phyloP scores from a whole-genome alignment of 805 yeast genomes.

The Cyberlindnera lachancei region DNA sequence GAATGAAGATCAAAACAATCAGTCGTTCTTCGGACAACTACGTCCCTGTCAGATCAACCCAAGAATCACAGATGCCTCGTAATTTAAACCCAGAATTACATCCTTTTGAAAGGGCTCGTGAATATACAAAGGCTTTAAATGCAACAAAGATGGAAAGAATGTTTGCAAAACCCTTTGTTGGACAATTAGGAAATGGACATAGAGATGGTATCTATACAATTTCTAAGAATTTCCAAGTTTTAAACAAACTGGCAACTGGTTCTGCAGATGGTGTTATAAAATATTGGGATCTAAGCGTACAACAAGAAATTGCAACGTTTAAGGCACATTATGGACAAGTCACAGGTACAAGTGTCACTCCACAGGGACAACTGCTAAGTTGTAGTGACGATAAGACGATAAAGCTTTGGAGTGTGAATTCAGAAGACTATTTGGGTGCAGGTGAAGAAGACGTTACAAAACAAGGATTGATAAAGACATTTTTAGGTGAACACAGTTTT shows the following conservation, averaged over 20 bases:
- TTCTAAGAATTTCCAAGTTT: constrained; percentile 65
- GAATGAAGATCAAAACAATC: constrained; percentile 23
- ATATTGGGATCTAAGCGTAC: constrained; percentile 83
- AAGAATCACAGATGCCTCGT: constrained; percentile 79
- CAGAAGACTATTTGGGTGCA: constrained; percentile 38
- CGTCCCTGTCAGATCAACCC: constrained; percentile 87
- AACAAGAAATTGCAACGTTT: constrained; percentile 68
- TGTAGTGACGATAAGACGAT: constrained; percentile 89
- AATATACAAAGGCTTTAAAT: constrained; percentile 87
- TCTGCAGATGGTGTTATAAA: constrained; percentile 94
- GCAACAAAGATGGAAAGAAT: constrained; percentile 94
- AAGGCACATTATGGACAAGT: constrained; percentile 90
- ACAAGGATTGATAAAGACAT: constrained; percentile 68
- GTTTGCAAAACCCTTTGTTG: constrained; percentile 97
- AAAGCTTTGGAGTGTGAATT: constrained; percentile 78
- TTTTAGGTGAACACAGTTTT: constrained; percentile 76
- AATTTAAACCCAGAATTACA: constrained; percentile 91
- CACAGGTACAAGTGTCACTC: constrained; percentile 67
- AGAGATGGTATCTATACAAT: constrained; percentile 87
- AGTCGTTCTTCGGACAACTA: constrained; percentile 79
- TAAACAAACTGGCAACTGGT: constrained; percentile 80
- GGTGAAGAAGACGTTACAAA: constrained; percentile 27
- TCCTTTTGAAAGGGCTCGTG: constrained; percentile 96
- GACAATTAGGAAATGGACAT: constrained; percentile 92
- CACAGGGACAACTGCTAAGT: constrained; percentile 52